Base-by-base conservation (phyloP, 139 green algal species). In the Chlorella sp. region DNA sequence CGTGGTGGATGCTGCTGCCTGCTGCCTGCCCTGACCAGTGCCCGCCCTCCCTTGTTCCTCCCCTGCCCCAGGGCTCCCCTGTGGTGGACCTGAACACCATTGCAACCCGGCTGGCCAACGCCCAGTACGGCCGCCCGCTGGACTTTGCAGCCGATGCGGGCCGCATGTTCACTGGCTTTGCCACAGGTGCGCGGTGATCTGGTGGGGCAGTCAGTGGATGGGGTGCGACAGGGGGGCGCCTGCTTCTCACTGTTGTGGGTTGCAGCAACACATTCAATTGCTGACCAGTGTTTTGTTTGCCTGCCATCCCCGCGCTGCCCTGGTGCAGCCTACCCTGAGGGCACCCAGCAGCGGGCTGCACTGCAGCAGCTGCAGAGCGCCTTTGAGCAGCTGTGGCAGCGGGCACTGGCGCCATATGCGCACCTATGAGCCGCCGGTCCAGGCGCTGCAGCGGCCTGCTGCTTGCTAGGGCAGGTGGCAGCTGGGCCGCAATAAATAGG, bases 31-130 rank as follows among this genome's bases (percentile, higher is more conserved):
- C 63, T 41, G 11, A n/a, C 23, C 20, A 32, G 0, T 21, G 20
- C 23, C 36, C 70, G 1, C 39, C 12, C 4, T 30, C 11, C 71
- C 39, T 44, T 41, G 12, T 28, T 11, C 39, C 16, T 62, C 25
- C 13, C 41, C 26, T 17, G 26, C 23, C 41, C 51, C 74, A 80
- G 74, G 51, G 74, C 9, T 13, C 34, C 9, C 47, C 70, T 3
- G 85, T 88, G 72, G 91, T 93, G 89, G 88, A 94, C 64, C 85
- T 94, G 36, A 51, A 47, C 32, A 89, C 74, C 0, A 76, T 94
- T 23, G 68, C 32, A 7, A n/a, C 26, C 47, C 73, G 78, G 65
- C 80, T 94, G n/a, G 56, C 81, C 21, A 28, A 12, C 6, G 88
- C 86, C 25, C 39, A 60, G 20, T 92, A 93, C 51, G 32, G 70